These are phyloP conservation scores for Papilionanthe hybrid DNA, from an alignment of 116 monocot genomes.

Conservation along the genomic window DNA sequence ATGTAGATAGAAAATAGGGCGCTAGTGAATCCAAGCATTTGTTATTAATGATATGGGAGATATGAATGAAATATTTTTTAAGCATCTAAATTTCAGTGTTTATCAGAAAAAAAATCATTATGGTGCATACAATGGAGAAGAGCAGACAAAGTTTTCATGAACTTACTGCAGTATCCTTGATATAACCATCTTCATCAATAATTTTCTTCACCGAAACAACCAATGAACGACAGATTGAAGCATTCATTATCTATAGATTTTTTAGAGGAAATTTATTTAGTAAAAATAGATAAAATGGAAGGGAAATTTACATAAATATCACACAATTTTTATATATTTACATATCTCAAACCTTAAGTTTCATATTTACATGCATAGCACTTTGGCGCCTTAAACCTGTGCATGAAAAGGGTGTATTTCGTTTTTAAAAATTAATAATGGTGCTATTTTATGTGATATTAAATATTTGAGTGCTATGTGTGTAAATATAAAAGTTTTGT, in stretches of 20 bases:
- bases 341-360: no score
- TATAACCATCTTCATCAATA: slow-evolving; percentile 69
- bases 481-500: no score
- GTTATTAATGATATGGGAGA: not conserved
- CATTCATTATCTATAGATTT: slow-evolving; percentile 38
- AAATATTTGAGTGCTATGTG: no score
- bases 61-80: not conserved
- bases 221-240: slow-evolving; percentile 32
- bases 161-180: slow-evolving; percentile 71
- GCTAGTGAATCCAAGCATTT: not conserved
- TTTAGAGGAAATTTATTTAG: not conserved
- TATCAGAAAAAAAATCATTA: not conserved
- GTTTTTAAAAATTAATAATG: no score
- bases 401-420: no score
- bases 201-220: slow-evolving; percentile 48
- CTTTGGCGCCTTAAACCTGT: no score
- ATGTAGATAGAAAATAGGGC: not conserved
- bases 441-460: no score
- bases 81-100: not conserved
- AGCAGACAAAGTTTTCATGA: not conserved
- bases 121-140: not conserved
- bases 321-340: no score
- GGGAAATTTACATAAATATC: no score
- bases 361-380: no score
- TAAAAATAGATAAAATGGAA: not conserved